Base-by-base conservation (phyloP, 352 stramenopile species). In the Pythium aristosporum region DNA sequence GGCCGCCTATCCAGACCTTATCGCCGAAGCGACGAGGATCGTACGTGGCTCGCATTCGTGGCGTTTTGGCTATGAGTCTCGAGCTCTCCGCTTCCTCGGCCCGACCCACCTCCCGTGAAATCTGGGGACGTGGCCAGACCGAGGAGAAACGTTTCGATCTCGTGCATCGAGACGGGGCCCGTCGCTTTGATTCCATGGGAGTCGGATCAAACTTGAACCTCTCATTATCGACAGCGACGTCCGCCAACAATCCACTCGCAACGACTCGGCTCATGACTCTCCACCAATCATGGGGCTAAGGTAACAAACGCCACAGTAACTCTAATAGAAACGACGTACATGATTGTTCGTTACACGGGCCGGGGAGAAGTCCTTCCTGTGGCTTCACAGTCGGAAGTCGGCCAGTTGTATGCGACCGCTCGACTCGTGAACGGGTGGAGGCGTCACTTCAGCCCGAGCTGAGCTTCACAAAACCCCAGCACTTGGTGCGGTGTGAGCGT, bases 221-320 rank as follows among this genome's bases (percentile, higher is more conserved):
- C 15, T 75, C 73, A 12, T 72, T 60, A 21, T 89, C 75, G 10
- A 91, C 85, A 34, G 65, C 65, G 0, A 89, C 68, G 23, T 89
- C 80, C 12, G 28, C 51, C 10, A 57, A 28, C 51, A 57, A 57
- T 28, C 51, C 51, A 46, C 51, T 57, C 20, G 51, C 51, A 20
- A 63, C 43, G 15, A 83, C 75, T 25, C 60, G 61, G 13, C 55
- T 84, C 9, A 89, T 87, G 80, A 76, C 67, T 6, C 51, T 65
- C 20, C 53, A 61, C 20, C 57, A 64, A 9, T 50, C 53, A 36
- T 57, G 52, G 46, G 54, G 52, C 50, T 34, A 23, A 53, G 16
- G 23, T 39, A 10, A 6, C 25, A 37, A 3, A 13, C 36, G 9
- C 11, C 16, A 3, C 7, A 50, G 13, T 1, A 20, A 46, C 3